Percentiles rank a stretch among this genome's conserved stretches.
These are phyloP conservation scores for Solanum hybrid DNA, from an alignment of 305 asterid species.

Conservation along the genomic window DNA sequence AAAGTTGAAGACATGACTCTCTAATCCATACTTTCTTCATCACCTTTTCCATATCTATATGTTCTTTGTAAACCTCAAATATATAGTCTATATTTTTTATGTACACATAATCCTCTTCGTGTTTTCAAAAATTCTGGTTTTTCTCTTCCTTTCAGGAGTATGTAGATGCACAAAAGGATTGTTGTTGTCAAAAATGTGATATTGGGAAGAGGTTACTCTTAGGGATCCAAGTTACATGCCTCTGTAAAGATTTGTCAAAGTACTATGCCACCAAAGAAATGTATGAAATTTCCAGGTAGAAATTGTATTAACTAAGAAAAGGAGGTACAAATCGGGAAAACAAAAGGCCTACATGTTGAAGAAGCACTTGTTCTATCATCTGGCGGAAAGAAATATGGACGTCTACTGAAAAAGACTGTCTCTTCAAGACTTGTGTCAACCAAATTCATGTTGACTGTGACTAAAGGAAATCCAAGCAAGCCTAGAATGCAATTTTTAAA, in stretches of 20 bases:
- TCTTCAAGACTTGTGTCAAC: background rate
- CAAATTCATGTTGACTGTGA: background rate
- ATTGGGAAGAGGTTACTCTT: too few relatives aligned
- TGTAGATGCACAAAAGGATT: too few relatives aligned
- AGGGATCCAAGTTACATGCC: background rate
- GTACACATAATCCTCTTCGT: background rate
- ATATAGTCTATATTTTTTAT: background rate
- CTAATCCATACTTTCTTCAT: background rate
- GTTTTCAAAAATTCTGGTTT: background rate
- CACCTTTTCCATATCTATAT: background rate
- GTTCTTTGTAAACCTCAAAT: background rate
- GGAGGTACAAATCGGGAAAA: conserved; percentile 30
- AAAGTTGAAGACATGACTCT: too few relatives aligned
- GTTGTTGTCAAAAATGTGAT: too few relatives aligned
- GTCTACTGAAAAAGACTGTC: background rate
- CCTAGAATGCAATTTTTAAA: too few relatives aligned
- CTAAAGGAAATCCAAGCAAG: background rate
- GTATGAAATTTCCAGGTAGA: background rate
- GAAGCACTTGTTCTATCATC: too few relatives aligned
- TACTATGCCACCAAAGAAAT: background rate
- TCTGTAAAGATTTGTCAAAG: background rate
- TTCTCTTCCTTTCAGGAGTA: background rate
- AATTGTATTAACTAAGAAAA: conserved; percentile 21
- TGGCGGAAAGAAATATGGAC: background rate
- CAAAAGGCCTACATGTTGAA: background rate